A percentile compares a stretch with the other conserved stretches of the same genome.
These are phyloP conservation scores for Penicillium sp. DNA, from an alignment of 2,329 filamentous ascomycete species.

Conservation along the genomic window DNA sequence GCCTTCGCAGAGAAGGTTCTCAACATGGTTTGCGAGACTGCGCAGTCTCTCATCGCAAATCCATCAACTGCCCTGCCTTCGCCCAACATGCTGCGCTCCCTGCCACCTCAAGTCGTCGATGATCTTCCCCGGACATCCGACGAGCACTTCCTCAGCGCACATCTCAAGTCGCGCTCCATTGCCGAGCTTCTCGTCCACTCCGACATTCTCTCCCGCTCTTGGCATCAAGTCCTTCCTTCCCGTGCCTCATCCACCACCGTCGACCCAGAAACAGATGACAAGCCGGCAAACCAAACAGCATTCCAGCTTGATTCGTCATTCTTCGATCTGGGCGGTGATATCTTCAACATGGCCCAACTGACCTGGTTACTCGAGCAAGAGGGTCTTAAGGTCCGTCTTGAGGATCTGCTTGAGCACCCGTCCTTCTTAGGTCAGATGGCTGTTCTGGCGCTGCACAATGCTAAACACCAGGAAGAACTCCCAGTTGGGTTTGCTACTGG, in stretches of 20 bases:
- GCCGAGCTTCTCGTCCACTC: slow-evolving; percentile 42
- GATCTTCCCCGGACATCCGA: slow-evolving; percentile 29
- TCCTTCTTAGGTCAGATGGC: slow-evolving; percentile 45
- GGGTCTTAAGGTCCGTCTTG: slow-evolving; percentile 39
- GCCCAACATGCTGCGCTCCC: slow-evolving; percentile 32
- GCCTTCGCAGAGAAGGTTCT: slow-evolving; percentile 38
- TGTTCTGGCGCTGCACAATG: slow-evolving; percentile 31
- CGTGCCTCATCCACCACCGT: background rate
- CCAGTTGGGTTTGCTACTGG: slow-evolving; percentile 14
- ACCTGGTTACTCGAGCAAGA: slow-evolving; percentile 44
- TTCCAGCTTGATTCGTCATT: slow-evolving; percentile 44
- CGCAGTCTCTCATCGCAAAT: slow-evolving; percentile 36
- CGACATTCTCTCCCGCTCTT: slow-evolving; percentile 40
- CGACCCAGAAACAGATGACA: slow-evolving; percentile 20
- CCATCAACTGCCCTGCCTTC: slow-evolving; percentile 36
- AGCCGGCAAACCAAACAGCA: slow-evolving; percentile 15
- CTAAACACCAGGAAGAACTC: slow-evolving; percentile 22
- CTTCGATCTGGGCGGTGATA: slow-evolving; percentile 43
- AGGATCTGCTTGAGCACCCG: slow-evolving; percentile 42
- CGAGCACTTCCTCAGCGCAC: slow-evolving; percentile 35
- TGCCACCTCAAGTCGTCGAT: slow-evolving; percentile 31
- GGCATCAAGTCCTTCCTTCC: slow-evolving; percentile 39
- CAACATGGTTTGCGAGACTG: slow-evolving; percentile 42
- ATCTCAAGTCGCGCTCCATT: slow-evolving; percentile 38
- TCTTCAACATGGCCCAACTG: slow-evolving; percentile 43